Base-by-base conservation (phyloP, 1,284 basidiomycete species). In the Cutaneotrichosporon dermatis region DNA sequence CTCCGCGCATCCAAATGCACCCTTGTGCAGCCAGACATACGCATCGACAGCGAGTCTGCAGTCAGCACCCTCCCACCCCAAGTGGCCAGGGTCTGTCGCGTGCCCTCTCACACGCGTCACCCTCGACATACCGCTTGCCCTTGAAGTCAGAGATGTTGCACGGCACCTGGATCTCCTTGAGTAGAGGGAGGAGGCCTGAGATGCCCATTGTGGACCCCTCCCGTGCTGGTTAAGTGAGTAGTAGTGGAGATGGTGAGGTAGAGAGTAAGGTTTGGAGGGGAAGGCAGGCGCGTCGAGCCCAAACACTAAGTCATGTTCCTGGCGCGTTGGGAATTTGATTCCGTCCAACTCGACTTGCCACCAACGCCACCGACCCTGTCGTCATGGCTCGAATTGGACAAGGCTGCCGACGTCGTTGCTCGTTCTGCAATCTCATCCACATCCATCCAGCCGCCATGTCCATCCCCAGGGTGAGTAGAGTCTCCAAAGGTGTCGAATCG, bases 21-120 rank as follows among this genome's bases (percentile, higher is more conserved):
- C 96, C 67, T 88, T 86, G 76, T 99, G 96, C n/a, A 99, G 83
- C 95, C 95, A 98, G 51, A 95, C 94, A 78, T 99, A 97, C 48
- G 66, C 78, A 68, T 69, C 70, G 41, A 73, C 67, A 25, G 69
- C 69, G 36, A 74, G 65, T 34, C 69, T 71, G 62, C 4, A 33
- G 50, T 49, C 54, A 55, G 51, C 53, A 25, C 3, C 25, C 25
- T n/a, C 25, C 2, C 8, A 34, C 42, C 7, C 35, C 37, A 34
- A 5, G 8, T 4, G 12, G 39, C 25, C 45, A 41, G 16, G 37
- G 35, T 37, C 16, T 40, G 44, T 34, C 42, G 43, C 15, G 10
- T 33, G 46, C 52, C 54, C 54, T 57, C 12, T 35, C 25, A 69
- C 71, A 54, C 59, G 79, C 79, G 86, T 89, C 25, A 25, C 25